Percentiles rank a stretch among this genome's conserved stretches.
phyloP scores from a whole-genome alignment of 306 rosid species.

The Dalbergia cultrata region DNA sequence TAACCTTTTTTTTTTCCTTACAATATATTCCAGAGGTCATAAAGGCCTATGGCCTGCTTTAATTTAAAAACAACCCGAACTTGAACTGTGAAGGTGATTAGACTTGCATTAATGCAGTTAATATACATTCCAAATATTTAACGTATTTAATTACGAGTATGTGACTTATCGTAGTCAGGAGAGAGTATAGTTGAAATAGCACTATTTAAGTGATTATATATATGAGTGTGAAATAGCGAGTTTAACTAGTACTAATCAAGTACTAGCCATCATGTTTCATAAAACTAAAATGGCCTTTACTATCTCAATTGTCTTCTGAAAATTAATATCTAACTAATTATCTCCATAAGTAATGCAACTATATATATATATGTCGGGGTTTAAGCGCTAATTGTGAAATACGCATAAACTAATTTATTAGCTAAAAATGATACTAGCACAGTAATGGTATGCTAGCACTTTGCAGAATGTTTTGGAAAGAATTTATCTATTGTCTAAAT shows the following conservation, averaged over 20 bases:
- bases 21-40: neutral
- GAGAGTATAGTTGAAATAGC: neutral
- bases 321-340: neutral
- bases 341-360: no score
- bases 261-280: neutral
- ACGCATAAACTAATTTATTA: neutral
- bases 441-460: neutral
- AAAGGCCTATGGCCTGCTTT: constrained; percentile 39
- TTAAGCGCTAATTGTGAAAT: neutral
- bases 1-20: neutral
- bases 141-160: neutral
- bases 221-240: neutral
- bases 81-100: constrained; percentile 34
- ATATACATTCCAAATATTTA: constrained; percentile 12
- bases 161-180: constrained; percentile 8
- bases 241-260: neutral
- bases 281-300: neutral
- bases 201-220: neutral
- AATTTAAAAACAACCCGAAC: constrained; percentile 1
- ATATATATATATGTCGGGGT: no score
- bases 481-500: neutral
- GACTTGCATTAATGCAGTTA: constrained; percentile 19
- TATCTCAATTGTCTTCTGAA: neutral
- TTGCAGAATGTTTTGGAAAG: neutral
- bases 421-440: neutral